Conservation (phyloP, 2,329 filamentous ascomycete genomes). For the Colletotrichum sp. region DNA sequence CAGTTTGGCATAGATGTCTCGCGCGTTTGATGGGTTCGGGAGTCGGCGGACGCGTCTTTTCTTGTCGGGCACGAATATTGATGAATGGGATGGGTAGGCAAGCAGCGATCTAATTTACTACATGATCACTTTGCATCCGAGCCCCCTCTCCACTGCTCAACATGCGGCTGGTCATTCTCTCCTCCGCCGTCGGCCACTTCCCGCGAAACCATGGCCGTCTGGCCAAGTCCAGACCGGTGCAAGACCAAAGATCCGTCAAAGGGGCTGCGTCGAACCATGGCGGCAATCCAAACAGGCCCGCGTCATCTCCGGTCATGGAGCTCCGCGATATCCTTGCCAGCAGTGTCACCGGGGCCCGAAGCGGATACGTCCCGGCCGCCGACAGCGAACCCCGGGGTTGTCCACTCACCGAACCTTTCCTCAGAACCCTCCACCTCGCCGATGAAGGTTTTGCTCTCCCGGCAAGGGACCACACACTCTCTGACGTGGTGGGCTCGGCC, state of each 20-base stretch:
- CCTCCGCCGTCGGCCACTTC: not conserved
- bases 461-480: not conserved
- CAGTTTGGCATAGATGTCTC: slow-evolving; percentile 59
- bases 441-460: not conserved
- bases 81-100: not conserved
- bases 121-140: not conserved
- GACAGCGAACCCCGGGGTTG: not conserved
- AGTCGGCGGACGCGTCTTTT: not conserved
- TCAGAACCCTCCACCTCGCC: not conserved
- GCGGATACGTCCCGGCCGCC: not conserved
- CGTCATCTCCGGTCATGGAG: not conserved
- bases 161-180: not conserved
- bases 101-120: slow-evolving; percentile 1
- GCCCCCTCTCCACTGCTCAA: not conserved
- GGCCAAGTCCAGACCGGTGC: not conserved
- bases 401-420: not conserved
- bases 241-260: not conserved
- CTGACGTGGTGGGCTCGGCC: not conserved
- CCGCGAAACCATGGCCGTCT: not conserved
- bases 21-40: not conserved
- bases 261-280: not conserved
- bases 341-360: not conserved
- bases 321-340: not conserved
- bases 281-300: not conserved
- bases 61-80: not conserved